Evolutionary conservation across 495 filamentous ascomycete genomes (phyloP).

Genomic region (Glonium stellatum): DNA sequence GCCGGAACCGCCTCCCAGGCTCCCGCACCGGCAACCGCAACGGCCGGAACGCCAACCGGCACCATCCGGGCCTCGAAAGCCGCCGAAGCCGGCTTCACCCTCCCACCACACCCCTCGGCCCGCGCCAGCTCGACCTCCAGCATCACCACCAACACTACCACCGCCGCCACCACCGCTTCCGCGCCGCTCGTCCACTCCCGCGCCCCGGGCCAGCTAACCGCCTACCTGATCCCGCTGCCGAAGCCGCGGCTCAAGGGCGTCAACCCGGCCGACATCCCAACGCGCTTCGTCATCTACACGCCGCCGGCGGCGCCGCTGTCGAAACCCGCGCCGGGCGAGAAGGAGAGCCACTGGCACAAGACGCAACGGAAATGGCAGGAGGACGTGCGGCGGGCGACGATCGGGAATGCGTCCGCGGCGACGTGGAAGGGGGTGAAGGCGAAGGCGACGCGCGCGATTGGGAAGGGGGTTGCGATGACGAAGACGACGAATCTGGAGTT

Average conservation of each 20-base stretch:
- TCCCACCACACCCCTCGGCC: neutral
- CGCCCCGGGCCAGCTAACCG: constrained; percentile 35
- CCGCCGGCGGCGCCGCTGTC: constrained; percentile 36
- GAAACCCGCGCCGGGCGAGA: constrained; percentile 35
- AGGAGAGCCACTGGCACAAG: constrained; percentile 38
- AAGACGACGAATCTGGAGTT: constrained; percentile 37
- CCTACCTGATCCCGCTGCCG: constrained; percentile 41
- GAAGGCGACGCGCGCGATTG: constrained; percentile 35
- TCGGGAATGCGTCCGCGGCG: constrained; percentile 30
- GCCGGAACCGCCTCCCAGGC: too few species aligned
- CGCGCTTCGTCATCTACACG: constrained; percentile 39
- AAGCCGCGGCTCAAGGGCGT: constrained; percentile 31
- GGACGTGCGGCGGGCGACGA: constrained; percentile 38
- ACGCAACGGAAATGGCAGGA: constrained; percentile 40
- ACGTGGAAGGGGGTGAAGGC: constrained; percentile 40
- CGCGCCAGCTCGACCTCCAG: constrained; percentile 6
- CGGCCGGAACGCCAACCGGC: neutral
- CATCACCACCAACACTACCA: constrained; percentile 11
- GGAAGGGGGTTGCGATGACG: constrained; percentile 33
- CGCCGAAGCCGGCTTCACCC: constrained; percentile 22
- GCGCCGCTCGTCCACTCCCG: constrained; percentile 28
- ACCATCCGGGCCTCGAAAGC: constrained; percentile 18
- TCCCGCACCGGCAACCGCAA: too few species aligned
- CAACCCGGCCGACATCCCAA: constrained; percentile 28
- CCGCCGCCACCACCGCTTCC: constrained; percentile 3